Base-by-base conservation (phyloP, 148 eudicot species). In the Fagopyrum esculentum region DNA sequence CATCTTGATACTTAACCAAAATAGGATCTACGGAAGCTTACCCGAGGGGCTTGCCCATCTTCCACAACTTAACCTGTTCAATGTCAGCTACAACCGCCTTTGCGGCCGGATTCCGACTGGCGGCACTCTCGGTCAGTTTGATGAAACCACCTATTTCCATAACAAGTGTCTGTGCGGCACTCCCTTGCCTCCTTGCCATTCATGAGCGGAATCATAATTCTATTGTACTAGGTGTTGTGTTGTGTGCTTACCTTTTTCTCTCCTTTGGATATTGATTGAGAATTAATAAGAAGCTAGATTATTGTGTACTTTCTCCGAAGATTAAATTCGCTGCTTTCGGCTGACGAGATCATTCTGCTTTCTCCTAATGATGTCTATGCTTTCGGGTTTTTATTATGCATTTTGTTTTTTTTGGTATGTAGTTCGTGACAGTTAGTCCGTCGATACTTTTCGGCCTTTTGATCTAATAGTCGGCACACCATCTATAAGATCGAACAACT, bases 21-120 rank as follows among this genome's bases (percentile, higher is more conserved):
- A 86, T 43, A 81, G 59, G 75, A 79, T 86, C 40, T 82, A 80
- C 15, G 89, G 89, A 43, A 77, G 61, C 2, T 61, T 86, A 5
- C 84, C 89, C 2, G 19, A 56, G 29, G 60, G 48, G 7, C 73
- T 82, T 2, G 77, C 78, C 1, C 74, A 54, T 5, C 57, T 78
- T 44, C 49, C 61, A 40, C 29, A 75, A 56, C 85, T 80, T 26
- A 29, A 30, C 2, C 10, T 83, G 45, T 61, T 61, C 15, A 84
- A 86, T 45, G 82, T 83, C 44, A 83, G 83, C 72, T 86, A 83
- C 69, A 86, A 86, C 74, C 75, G 80, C 30, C 79, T 83, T 59
- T 86, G 88, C 60, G 89, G 89, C 4, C 61, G 69, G 22, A 86
- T 81, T 0, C 89, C 89, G 1, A 66, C 63, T 19, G 80, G 80